Evolutionary conservation across 129 eudicot species (phyloP), one percentile per base, ranked within the genome.

Genomic region (Tagetes patula): DNA sequence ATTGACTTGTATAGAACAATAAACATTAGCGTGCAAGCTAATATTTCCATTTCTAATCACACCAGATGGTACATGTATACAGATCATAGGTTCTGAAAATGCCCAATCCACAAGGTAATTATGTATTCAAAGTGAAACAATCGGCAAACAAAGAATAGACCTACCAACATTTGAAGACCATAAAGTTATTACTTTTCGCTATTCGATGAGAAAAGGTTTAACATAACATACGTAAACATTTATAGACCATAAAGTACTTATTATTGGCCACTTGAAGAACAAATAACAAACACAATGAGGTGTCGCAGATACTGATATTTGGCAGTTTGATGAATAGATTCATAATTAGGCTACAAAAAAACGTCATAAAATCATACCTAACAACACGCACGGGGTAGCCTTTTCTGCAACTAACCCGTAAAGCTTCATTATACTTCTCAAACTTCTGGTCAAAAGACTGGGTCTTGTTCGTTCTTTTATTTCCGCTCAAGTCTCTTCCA

Each of bases 351-450:
- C 49, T 37, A 39, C 63, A 37, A 31, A 55, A 42, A 75, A 13
- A 12, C 59, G 65, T 42, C 50, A 52, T 56, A 58, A 58, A 55
- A 42, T 6, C 82, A 74, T 75, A 92, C 97, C 98, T 93, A 52
- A 93, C 90, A 50, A 93, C 96, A 31, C 98, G 95, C 52, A 93
- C 95, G 37, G 96, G 98, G 75, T 93, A 89, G 36, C 98, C 98
- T 73, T 93, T 89, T 45, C 70, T 59, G 82, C 98, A 93, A 71
- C 98, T 93, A 65, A 87, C 86, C 10, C 96, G 83, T 69, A 93
- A 78, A 68, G 98, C 87, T 84, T 93, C 90, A 73, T 93, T 93
- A 10, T n/a, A 49, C 59, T 83, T 84, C 39, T 81, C 84, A 80
- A 93, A 93, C 75, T 80, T 84, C 80, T 93, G 98, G 79, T 89